Evolutionary conservation across 306 rosid genomes (phyloP).

Genomic region (Vigna angularis): DNA sequence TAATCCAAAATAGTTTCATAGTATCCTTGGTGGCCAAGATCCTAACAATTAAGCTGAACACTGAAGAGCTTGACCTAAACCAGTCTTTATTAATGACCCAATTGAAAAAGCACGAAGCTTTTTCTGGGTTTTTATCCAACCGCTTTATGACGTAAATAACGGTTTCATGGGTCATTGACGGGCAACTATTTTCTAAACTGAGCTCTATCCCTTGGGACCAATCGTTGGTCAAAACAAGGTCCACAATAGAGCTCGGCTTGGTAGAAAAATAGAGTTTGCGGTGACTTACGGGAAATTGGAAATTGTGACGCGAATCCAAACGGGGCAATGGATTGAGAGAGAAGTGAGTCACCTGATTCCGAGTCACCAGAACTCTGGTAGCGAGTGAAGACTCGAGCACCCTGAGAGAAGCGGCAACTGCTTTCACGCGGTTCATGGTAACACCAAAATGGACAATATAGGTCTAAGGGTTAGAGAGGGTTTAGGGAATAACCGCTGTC

Average conservation of each 20-base stretch:
- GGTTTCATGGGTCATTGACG: constrained; percentile 67
- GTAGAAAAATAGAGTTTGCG: constrained; percentile 64
- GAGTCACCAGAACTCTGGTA: constrained; percentile 38
- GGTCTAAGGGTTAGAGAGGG: constrained; percentile 39
- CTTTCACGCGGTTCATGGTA: constrained; percentile 67
- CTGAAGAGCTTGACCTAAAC: constrained; percentile 65
- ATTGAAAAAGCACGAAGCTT: constrained; percentile 71
- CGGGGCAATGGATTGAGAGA: constrained; percentile 46
- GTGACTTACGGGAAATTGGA: constrained; percentile 40
- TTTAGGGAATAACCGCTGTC: constrained; percentile 2
- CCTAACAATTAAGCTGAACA: constrained; percentile 71
- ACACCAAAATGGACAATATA: not conserved
- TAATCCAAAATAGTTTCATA: constrained; percentile 73
- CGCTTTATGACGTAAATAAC: constrained; percentile 70
- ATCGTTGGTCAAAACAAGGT: constrained; percentile 59
- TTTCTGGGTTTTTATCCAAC: constrained; percentile 64
- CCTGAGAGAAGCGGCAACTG: constrained; percentile 55
- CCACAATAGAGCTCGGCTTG: constrained; percentile 63
- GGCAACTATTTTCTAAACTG: constrained; percentile 56
- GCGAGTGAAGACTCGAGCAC: constrained; percentile 53
- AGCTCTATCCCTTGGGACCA: constrained; percentile 75
- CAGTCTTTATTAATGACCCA: constrained; percentile 70
- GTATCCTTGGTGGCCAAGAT: constrained; percentile 57
- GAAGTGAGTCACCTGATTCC: constrained; percentile 62
- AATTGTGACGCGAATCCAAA: constrained; percentile 38